Conservation (phyloP, 2,329 filamentous ascomycete genomes). For the Dryadomyces quercus-mongolicae region DNA sequence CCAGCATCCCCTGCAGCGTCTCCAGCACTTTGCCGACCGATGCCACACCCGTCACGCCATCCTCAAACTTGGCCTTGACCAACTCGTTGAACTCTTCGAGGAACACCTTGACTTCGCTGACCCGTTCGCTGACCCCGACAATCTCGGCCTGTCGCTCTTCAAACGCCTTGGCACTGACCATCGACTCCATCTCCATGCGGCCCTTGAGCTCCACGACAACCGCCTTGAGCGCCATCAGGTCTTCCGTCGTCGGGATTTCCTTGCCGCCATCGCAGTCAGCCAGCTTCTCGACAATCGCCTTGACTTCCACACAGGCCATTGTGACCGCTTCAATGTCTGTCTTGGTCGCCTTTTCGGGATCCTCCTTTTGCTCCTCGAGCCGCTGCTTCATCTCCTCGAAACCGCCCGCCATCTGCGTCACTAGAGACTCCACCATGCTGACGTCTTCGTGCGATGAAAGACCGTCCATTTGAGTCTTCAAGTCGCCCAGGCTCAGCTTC, state of each 20-base stretch:
- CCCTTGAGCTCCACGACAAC: constrained; percentile 56
- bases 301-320: constrained; percentile 74
- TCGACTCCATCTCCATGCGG: constrained; percentile 52
- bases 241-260: constrained; percentile 61
- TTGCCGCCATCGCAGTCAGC: constrained; percentile 54
- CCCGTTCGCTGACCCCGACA: constrained; percentile 62
- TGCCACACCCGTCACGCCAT: constrained; percentile 62
- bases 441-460: constrained; percentile 64
- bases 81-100: constrained; percentile 69
- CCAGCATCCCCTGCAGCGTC: constrained; percentile 26
- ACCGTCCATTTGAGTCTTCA: constrained; percentile 17
- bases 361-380: constrained; percentile 38
- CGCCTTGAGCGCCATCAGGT: constrained; percentile 59
- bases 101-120: constrained; percentile 55
- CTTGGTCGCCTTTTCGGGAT: constrained; percentile 60
- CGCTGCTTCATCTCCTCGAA: constrained; percentile 63
- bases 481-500: constrained; percentile 53
- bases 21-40: constrained; percentile 59
- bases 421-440: constrained; percentile 60
- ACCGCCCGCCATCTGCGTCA: constrained; percentile 62
- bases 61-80: constrained; percentile 63
- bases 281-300: constrained; percentile 63
- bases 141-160: constrained; percentile 79
- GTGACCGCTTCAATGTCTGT: constrained; percentile 73
- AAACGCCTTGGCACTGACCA: constrained; percentile 64